Conservation (phyloP, 1,139 yeast genomes). For the Yamadazyma epiphylla region DNA sequence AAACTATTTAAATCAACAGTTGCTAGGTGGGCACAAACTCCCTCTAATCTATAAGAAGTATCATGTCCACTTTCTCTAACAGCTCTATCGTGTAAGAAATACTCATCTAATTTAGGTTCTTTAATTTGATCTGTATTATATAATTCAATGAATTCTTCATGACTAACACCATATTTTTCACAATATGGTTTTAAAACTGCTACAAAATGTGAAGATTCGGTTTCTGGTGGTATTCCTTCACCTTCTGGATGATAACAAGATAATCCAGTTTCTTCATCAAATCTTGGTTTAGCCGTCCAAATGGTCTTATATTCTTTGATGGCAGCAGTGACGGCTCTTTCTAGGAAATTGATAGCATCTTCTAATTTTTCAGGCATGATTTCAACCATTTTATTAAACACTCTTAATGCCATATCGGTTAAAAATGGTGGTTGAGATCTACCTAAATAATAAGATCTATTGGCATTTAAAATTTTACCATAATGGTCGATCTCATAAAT, state of each 20-base stretch:
- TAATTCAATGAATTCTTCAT: slow-evolving; percentile 65
- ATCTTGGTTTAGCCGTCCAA: slow-evolving; percentile 75
- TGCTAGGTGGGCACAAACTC: slow-evolving; percentile 83
- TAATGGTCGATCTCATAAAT: slow-evolving; percentile 86
- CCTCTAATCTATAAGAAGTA: slow-evolving; percentile 86
- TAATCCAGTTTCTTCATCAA: slow-evolving; percentile 72
- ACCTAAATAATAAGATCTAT: slow-evolving; percentile 84
- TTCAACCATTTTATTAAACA: slow-evolving; percentile 57
- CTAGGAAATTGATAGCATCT: slow-evolving; percentile 55
- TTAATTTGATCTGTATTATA: slow-evolving; percentile 64
- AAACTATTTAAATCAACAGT: slow-evolving; percentile 87
- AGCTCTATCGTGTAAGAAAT: slow-evolving; percentile 89
- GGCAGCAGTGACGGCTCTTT: slow-evolving; percentile 69
- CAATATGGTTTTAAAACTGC: slow-evolving; percentile 69
- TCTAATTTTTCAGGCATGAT: slow-evolving; percentile 28
- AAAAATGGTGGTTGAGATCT: slow-evolving; percentile 98
- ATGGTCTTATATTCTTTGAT: slow-evolving; percentile 81
- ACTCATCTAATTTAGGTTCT: slow-evolving; percentile 83
- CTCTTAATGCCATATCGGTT: slow-evolving; percentile 84
- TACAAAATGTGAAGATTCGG: slow-evolving; percentile 86
- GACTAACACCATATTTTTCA: slow-evolving; percentile 53
- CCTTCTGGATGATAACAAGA: slow-evolving; percentile 93
- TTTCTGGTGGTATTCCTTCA: slow-evolving; percentile 91
- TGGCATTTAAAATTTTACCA: slow-evolving; percentile 92
- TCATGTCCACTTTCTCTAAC: slow-evolving; percentile 98